These are phyloP conservation scores for Vitis hybrid DNA, from an alignment of 177 flowering plant genomes.

Conservation along the genomic window DNA sequence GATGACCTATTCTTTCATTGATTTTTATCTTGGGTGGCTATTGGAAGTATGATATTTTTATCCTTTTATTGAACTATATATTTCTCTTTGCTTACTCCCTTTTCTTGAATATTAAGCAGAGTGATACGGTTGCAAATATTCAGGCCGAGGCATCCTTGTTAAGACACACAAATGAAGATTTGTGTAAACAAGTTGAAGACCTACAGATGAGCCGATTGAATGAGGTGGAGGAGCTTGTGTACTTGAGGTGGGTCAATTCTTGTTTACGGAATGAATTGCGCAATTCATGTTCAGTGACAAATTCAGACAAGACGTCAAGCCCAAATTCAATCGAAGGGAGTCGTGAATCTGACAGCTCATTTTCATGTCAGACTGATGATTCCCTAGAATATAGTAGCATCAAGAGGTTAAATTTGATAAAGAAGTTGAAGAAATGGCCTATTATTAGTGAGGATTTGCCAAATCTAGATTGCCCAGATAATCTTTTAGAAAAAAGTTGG, in stretches of 20 bases:
- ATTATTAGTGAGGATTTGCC: constrained; percentile 42
- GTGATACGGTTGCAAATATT: constrained; percentile 61
- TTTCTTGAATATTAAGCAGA: constrained; percentile 30
- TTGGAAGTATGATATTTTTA: too few species aligned
- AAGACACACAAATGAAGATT: constrained; percentile 67
- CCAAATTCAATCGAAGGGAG: constrained; percentile 33
- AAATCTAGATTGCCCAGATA: constrained; percentile 27
- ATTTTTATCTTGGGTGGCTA: not conserved
- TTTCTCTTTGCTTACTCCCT: not conserved
- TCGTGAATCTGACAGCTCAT: constrained; percentile 19
- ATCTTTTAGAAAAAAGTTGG: constrained; percentile 36
- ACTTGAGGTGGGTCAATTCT: constrained; percentile 84
- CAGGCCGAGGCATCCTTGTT: constrained; percentile 78
- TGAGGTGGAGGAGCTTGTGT: constrained; percentile 90
- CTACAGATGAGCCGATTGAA: constrained; percentile 76
- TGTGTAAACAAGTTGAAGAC: constrained; percentile 87
- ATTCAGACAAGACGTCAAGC: constrained; percentile 36
- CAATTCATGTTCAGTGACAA: constrained; percentile 28
- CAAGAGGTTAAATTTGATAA: constrained; percentile 40
- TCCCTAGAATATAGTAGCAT: constrained; percentile 28
- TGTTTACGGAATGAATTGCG: constrained; percentile 68
- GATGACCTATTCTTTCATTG: not conserved
- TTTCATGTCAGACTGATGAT: constrained; percentile 28
- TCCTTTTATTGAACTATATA: too few species aligned
- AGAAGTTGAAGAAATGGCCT: constrained; percentile 60